Evolutionary conservation across 441 rosid species (phyloP), one percentile per base, ranked within the genome.

Genomic region (Geranium incanum): DNA sequence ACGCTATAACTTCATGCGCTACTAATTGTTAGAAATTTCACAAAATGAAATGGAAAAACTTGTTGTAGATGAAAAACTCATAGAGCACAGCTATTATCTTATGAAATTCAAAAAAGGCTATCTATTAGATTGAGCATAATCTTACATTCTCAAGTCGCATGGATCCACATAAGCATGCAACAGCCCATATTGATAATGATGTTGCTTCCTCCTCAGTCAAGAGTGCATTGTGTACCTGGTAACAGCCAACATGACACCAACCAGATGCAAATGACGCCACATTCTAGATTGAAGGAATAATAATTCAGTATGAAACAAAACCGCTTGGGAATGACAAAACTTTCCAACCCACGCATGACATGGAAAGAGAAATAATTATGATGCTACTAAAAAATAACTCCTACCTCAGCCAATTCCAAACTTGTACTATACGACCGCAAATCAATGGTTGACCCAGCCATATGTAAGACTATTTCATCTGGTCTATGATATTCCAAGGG

Each of bases 101-200:
- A 68, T 3, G 6, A 43, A 19, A n/a, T 0, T 4, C 15, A 52
- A 52, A 38, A 75, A 45, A 52, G 15, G 38, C 62, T n/a, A 57
- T 38, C n/a, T 69, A 76, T 45, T 68, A 3, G 52, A 19, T 52
- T 66, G 62, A 65, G 33, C 60, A 70, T 57, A 69, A 68, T 69
- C 79, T 81, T 80, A 92, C 99, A 69, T 89, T 80, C 79, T 95
- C 99, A 73, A 95, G 97, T 65, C 97, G 88, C 77, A 95, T 81
- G 76, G 97, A 87, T 72, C 97, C 99, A 78, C 97, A 95, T 81
- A 90, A 77, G 74, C 91, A 85, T 70, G 99, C 94, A 73, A 95
- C 81, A 72, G 99, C 86, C 96, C 99, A 95, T 38, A 84, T 84
- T 69, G 99, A 95, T 70, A 95, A 75, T 48, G 99, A 89, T 74